Evolutionary conservation across 805 yeast species (phyloP).

Genomic region (Lipomyces starkeyi): DNA sequence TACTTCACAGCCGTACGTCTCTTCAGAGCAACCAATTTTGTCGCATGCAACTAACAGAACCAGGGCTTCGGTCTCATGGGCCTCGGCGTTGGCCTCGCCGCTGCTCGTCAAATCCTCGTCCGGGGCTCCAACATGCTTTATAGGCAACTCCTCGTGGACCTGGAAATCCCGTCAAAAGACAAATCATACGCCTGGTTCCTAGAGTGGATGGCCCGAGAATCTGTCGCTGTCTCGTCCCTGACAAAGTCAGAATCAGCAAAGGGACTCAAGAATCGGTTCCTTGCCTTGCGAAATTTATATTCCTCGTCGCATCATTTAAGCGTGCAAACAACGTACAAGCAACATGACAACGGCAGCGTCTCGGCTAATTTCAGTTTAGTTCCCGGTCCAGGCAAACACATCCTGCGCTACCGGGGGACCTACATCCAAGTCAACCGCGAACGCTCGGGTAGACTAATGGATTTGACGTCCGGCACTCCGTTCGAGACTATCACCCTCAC

Average conservation of each 20-base stretch:
- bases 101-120: conserved; percentile 71
- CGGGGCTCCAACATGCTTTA: conserved; percentile 71
- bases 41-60: conserved; percentile 2
- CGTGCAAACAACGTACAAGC: conserved; percentile 84
- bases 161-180: conserved; percentile 92
- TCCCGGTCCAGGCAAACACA: conserved; percentile 97
- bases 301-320: conserved; percentile 67
- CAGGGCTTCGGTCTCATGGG: conserved; percentile 94
- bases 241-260: neutral
- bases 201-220: conserved; percentile 76
- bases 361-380: conserved; percentile 86
- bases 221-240: conserved; percentile 17
- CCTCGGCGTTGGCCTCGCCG: conserved; percentile 85
- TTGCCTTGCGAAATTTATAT: conserved; percentile 21
- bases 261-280: conserved; percentile 8
- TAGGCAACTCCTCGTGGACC: conserved; percentile 83
- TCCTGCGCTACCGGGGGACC: conserved; percentile 83
- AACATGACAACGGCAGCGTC: conserved; percentile 92
- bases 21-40: too few species aligned
- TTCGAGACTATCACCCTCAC: conserved; percentile 95
- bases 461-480: conserved; percentile 89
- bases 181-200: conserved; percentile 93
- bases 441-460: conserved; percentile 85
- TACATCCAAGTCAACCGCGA: conserved; percentile 88
- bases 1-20: conserved; percentile 77